Evolutionary conservation across 495 filamentous ascomycete genomes (phyloP).

Genomic region (Lasiosphaeria ovina): DNA sequence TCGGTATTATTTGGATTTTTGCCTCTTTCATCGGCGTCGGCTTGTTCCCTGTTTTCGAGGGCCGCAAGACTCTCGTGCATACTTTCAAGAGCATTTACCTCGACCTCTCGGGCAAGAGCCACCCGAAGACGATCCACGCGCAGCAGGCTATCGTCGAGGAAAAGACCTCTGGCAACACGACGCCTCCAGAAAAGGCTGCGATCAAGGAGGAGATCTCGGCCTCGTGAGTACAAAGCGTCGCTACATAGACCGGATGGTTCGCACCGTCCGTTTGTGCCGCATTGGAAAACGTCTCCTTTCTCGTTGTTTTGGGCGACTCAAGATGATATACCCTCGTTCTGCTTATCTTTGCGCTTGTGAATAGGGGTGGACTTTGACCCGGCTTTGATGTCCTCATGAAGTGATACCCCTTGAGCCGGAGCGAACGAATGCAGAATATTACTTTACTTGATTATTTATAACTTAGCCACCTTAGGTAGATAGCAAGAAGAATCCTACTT

Average conservation of each 20-base stretch:
- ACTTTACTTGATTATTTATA: no score
- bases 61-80: conserved; percentile 62
- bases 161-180: conserved; percentile 25
- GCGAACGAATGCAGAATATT: neutral
- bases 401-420: conserved; percentile 14
- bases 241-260: neutral
- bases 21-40: conserved; percentile 69
- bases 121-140: conserved; percentile 38
- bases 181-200: conserved; percentile 31
- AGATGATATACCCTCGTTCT: conserved; percentile 16
- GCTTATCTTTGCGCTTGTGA: conserved; percentile 7
- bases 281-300: neutral
- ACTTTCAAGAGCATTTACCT: conserved; percentile 64
- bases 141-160: conserved; percentile 21
- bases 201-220: conserved; percentile 21
- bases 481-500: no score
- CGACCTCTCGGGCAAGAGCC: conserved; percentile 66
- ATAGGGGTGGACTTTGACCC: neutral
- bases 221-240: neutral
- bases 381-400: conserved; percentile 1
- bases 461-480: no score
- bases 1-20: conserved; percentile 89
- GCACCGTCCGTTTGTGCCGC: neutral
- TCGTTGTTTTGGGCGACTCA: neutral
- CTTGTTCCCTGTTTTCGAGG: conserved; percentile 81